These are phyloP conservation scores for Penicilliopsis zonata DNA, from an alignment of 495 filamentous ascomycete genomes.

Conservation along the genomic window DNA sequence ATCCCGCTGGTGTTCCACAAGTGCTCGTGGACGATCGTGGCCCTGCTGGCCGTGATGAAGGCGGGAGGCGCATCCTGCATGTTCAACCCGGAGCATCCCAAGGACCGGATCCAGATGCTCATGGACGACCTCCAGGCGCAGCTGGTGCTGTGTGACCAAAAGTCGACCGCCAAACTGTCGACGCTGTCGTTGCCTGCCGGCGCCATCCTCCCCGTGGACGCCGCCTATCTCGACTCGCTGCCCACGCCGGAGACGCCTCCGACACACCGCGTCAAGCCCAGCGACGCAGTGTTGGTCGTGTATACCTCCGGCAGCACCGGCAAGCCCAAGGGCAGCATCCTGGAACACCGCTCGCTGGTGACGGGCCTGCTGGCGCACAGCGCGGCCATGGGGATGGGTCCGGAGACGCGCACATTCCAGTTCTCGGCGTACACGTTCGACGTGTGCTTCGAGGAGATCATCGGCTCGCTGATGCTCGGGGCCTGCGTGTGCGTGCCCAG, in stretches of 20 bases:
- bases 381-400: conserved; percentile 16
- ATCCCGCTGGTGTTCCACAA: conserved; percentile 37
- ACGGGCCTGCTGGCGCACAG: conserved; percentile 7
- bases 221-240: conserved; percentile 4
- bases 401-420: conserved; percentile 8
- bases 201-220: conserved; percentile 14
- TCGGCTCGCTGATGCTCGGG: conserved; percentile 12
- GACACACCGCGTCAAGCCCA: conserved; percentile 13
- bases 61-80: conserved; percentile 4
- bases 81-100: conserved; percentile 5
- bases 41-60: conserved; percentile 34
- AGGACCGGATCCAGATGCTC: conserved; percentile 18
- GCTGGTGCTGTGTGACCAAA: too few relatives aligned
- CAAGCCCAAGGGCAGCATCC: conserved; percentile 44
- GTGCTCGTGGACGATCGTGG: conserved; percentile 27
- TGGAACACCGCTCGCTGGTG: conserved; percentile 56
- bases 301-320: conserved; percentile 43
- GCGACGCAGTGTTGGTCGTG: conserved; percentile 24
- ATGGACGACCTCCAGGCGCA: conserved; percentile 47
- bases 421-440: conserved; percentile 15
- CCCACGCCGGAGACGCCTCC: conserved; percentile 4
- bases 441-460: conserved; percentile 6
- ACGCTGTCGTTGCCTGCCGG: too few relatives aligned
- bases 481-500: conserved; percentile 16
- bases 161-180: too few relatives aligned